Conservation (phyloP, 2,329 filamentous ascomycete species). For the Hypoxylon sp. region DNA sequence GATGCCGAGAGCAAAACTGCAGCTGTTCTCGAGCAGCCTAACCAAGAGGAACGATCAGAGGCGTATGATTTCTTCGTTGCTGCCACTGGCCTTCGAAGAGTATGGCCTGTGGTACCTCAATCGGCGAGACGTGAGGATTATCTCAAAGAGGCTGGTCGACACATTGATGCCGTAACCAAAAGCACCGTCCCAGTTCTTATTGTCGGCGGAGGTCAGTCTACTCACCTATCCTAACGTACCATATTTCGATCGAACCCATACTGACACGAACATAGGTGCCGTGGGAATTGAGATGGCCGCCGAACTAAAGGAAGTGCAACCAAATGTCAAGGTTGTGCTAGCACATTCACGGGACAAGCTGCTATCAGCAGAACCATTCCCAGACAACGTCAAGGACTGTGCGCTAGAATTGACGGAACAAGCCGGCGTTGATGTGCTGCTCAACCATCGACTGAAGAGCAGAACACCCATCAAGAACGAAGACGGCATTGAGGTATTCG, state of each 20-base stretch:
- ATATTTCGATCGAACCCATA: background rate
- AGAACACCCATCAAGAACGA: constrained; percentile 56
- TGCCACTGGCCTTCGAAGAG: constrained; percentile 73
- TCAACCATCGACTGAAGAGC: constrained; percentile 65
- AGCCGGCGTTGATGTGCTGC: constrained; percentile 69
- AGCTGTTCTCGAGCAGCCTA: constrained; percentile 59
- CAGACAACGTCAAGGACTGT: constrained; percentile 72
- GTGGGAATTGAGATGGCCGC: constrained; percentile 85
- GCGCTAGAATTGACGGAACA: constrained; percentile 67
- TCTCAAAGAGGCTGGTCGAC: constrained; percentile 66
- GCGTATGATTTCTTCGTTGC: constrained; percentile 80
- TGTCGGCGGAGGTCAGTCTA: constrained; percentile 70
- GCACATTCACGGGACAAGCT: constrained; percentile 76
- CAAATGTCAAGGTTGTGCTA: constrained; percentile 72
- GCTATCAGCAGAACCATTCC: constrained; percentile 76
- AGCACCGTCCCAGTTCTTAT: constrained; percentile 70
- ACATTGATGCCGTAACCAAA: constrained; percentile 63
- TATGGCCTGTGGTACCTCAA: constrained; percentile 77
- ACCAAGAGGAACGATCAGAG: constrained; percentile 53
- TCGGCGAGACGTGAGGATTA: constrained; percentile 69
- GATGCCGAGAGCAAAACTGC: constrained; percentile 68
- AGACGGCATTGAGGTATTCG: constrained; percentile 53
- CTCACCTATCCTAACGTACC: background rate
- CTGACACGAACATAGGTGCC: constrained; percentile 59
- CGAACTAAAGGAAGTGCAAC: constrained; percentile 75